These are phyloP conservation scores for Poronia punctata DNA, from an alignment of 495 filamentous ascomycete species.

Conservation along the genomic window DNA sequence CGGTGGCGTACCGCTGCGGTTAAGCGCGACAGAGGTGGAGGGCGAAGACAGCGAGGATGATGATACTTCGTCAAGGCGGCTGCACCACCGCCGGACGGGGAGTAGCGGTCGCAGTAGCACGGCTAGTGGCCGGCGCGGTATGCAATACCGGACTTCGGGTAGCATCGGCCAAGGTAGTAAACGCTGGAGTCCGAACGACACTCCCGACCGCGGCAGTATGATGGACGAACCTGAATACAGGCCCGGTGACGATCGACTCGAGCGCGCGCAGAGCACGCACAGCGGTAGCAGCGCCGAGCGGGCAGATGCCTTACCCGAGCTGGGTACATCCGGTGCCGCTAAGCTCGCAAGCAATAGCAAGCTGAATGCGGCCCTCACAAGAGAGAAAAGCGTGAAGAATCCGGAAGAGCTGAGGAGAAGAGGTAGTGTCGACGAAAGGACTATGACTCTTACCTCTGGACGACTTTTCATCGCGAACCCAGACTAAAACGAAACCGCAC, in stretches of 20 bases:
- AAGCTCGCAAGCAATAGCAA: constrained; percentile 47
- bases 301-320: constrained; percentile 42
- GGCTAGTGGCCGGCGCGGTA: constrained; percentile 56
- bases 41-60: constrained; percentile 75
- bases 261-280: constrained; percentile 37
- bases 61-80: constrained; percentile 46
- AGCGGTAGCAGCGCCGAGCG: constrained; percentile 51
- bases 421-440: constrained; percentile 91
- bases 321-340: constrained; percentile 23
- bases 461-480: constrained; percentile 93
- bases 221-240: constrained; percentile 29
- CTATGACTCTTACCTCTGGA: constrained; percentile 71
- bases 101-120: constrained; percentile 73
- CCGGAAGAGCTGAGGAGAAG: constrained; percentile 71
- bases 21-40: constrained; percentile 91
- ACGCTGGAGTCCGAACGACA: constrained; percentile 63
- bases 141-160: constrained; percentile 47
- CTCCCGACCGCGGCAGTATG: constrained; percentile 50
- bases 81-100: constrained; percentile 65
- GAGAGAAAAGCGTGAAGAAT: constrained; percentile 60
- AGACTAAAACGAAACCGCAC: constrained; percentile 45
- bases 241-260: constrained; percentile 39
- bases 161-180: constrained; percentile 33
- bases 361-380: constrained; percentile 44
- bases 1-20: constrained; percentile 75